phyloP scores from a whole-genome alignment of 2,329 filamentous ascomycete genomes.

The Fusarium keratoplasticum region DNA sequence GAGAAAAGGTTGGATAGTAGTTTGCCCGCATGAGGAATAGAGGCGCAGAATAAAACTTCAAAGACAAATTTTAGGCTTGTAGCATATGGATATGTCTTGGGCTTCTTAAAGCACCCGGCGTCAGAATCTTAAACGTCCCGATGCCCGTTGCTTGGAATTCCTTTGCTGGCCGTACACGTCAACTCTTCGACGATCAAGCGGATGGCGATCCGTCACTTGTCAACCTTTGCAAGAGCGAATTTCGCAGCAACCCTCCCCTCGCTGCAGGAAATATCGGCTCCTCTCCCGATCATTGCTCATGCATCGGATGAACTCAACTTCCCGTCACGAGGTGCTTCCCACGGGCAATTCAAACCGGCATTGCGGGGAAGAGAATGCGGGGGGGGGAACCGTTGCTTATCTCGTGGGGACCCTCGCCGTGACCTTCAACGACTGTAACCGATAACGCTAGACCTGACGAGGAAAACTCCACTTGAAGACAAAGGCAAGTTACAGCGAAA shows the following conservation, averaged over 20 bases:
- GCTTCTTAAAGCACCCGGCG: fast-evolving
- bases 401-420: background rate
- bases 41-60: background rate
- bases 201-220: background rate
- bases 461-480: background rate
- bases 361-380: background rate
- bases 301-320: background rate
- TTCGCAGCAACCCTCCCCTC: background rate
- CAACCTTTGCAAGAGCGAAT: background rate
- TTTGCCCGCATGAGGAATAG: background rate
- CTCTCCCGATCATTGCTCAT: background rate
- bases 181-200: background rate
- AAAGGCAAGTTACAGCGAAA: background rate
- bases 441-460: background rate
- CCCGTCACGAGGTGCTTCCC: background rate
- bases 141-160: background rate
- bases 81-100: background rate
- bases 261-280: background rate
- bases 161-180: background rate
- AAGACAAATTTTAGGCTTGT: background rate
- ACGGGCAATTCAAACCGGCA: background rate
- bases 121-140: background rate
- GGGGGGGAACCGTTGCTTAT: background rate
- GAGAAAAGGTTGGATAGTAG: background rate
- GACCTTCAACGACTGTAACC: background rate